phyloP scores from a whole-genome alignment of 1,284 basidiomycete genomes.

The Pseudozyma thailandica region DNA sequence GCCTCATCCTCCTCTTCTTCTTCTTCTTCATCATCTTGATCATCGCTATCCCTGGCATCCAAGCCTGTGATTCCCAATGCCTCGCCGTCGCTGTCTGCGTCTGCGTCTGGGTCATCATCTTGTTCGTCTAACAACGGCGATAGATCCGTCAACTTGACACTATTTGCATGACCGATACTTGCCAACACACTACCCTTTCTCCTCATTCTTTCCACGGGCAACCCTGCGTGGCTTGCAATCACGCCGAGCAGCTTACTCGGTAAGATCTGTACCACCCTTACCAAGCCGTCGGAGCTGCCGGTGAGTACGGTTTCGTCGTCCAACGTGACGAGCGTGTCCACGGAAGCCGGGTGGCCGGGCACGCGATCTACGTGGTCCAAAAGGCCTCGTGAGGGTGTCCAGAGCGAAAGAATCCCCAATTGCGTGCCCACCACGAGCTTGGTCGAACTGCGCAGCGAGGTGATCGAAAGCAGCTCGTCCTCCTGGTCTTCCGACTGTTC shows the following conservation, averaged over 20 bases:
- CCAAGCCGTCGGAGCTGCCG: slow-evolving; percentile 90
- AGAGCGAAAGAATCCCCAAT: slow-evolving; percentile 87
- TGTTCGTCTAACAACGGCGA: slow-evolving; percentile 72
- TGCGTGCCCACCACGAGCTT: slow-evolving; percentile 91
- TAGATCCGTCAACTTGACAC: slow-evolving; percentile 84
- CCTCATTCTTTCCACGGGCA: slow-evolving; percentile 87
- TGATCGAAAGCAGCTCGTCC: slow-evolving; percentile 88
- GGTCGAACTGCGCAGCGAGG: slow-evolving; percentile 76
- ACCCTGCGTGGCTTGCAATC: slow-evolving; percentile 83
- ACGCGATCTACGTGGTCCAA: slow-evolving; percentile 92
- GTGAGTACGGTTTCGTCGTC: slow-evolving; percentile 80
- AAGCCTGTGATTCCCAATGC: slow-evolving; percentile 24
- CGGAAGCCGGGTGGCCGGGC: slow-evolving; percentile 79
- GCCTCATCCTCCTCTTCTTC: slow-evolving; percentile 24
- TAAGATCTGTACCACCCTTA: slow-evolving; percentile 87
- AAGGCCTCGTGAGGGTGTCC: slow-evolving; percentile 86
- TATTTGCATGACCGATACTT: slow-evolving; percentile 92
- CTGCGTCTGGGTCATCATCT: slow-evolving; percentile 44
- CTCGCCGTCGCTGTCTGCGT: slow-evolving; percentile 1
- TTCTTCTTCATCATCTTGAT: slow-evolving; percentile 24
- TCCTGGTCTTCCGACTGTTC: slow-evolving; percentile 90
- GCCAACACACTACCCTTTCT: slow-evolving; percentile 81
- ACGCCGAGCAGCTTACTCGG: slow-evolving; percentile 91
- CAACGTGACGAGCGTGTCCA: slow-evolving; percentile 75
- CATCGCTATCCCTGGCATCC: slow-evolving; percentile 11